These are phyloP conservation scores for Isoetes taiwanensis DNA, from an alignment of 75 land plant species.

Conservation along the genomic window DNA sequence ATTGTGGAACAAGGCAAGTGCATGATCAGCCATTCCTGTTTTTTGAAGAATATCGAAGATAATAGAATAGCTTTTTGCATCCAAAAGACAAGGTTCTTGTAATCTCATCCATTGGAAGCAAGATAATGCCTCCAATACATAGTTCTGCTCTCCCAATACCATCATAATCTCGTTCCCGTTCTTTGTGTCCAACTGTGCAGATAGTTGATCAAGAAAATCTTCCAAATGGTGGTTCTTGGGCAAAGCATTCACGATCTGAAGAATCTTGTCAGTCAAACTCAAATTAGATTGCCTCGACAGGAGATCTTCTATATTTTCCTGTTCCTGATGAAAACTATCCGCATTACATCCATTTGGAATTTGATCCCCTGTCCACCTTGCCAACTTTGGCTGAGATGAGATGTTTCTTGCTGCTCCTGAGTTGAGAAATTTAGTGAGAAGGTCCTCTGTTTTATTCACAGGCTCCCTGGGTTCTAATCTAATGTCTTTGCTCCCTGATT, in stretches of 20 bases:
- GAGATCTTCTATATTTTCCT: too few species aligned
- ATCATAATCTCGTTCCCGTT: slow-evolving; percentile 43
- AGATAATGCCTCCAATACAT: slow-evolving; percentile 32
- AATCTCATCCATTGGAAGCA: slow-evolving; percentile 72
- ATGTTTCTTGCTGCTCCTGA: too few species aligned
- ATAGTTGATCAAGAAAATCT: slow-evolving; percentile 32
- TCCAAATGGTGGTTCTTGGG: slow-evolving; percentile 38
- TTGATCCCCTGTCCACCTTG: too few species aligned
- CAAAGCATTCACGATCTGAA: slow-evolving; percentile 33
- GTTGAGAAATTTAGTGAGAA: too few species aligned
- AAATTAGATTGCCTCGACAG: too few species aligned
- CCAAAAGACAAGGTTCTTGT: slow-evolving; percentile 45
- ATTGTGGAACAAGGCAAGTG: slow-evolving; percentile 34
- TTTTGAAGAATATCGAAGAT: slow-evolving; percentile 45
- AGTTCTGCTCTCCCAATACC: slow-evolving; percentile 34
- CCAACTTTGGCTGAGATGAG: too few species aligned
- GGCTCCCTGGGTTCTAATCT: too few species aligned
- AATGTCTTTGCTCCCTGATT: too few species aligned
- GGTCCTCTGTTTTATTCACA: too few species aligned
- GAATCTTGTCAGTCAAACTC: too few species aligned
- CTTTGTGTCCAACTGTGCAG: slow-evolving; percentile 21
- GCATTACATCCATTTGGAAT: too few species aligned
- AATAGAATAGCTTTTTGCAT: slow-evolving; percentile 37
- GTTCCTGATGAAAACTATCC: too few species aligned
- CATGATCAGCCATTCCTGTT: slow-evolving; percentile 38